Conservation (phyloP, 306 rosid genomes). For the Notholithocarpus densiflorus region DNA sequence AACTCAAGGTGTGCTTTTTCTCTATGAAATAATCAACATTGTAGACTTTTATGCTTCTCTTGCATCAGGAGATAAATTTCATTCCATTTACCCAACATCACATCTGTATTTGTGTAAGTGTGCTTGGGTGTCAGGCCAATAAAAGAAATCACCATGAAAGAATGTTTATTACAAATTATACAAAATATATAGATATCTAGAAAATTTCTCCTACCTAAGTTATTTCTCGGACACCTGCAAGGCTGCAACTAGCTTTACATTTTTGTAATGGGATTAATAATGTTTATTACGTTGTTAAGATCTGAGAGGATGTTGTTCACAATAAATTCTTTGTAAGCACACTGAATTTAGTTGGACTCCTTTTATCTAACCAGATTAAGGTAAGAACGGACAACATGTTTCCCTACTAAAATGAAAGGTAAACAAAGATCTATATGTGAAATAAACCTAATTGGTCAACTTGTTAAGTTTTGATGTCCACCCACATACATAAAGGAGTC, state of each 20-base stretch:
- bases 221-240: neutral
- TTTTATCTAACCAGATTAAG: neutral
- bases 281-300: neutral
- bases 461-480: neutral
- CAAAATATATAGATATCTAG: neutral
- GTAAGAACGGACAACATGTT: neutral
- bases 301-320: neutral
- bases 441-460: neutral
- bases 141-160: neutral
- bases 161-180: neutral
- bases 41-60: slow-evolving; percentile 3
- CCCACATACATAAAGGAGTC: neutral
- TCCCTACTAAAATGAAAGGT: neutral
- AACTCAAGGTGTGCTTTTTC: slow-evolving; percentile 60
- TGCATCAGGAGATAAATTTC: neutral
- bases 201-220: neutral
- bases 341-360: neutral
- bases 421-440: neutral
- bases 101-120: neutral
- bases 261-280: neutral
- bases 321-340: neutral
- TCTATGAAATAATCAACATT: neutral
- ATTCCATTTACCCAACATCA: neutral
- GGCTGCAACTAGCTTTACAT: neutral
- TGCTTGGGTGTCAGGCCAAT: neutral